Evolutionary conservation across 2,329 filamentous ascomycete genomes (phyloP).

Genomic region (Phyllosticta citribraziliensis): DNA sequence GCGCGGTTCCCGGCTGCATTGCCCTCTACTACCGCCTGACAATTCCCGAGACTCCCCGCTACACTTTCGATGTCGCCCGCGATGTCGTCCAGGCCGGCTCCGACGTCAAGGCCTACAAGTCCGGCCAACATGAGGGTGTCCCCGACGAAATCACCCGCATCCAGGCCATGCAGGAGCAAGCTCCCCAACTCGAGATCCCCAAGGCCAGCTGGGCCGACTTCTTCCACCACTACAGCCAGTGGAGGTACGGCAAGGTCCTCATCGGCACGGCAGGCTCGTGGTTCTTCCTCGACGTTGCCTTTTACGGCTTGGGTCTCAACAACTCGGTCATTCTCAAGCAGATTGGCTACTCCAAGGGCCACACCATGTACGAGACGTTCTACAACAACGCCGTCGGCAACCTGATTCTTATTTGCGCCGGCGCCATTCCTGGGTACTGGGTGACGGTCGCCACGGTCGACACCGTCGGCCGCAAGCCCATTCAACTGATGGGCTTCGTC

Average conservation of each 20-base stretch:
- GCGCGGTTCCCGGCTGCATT: slow-evolving; percentile 68
- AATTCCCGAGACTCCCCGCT: slow-evolving; percentile 79
- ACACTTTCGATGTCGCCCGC: slow-evolving; percentile 72
- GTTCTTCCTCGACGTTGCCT: slow-evolving; percentile 63
- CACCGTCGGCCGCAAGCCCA: slow-evolving; percentile 65
- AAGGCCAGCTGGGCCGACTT: slow-evolving; percentile 69
- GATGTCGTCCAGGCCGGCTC: slow-evolving; percentile 65
- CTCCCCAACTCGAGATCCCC: slow-evolving; percentile 49
- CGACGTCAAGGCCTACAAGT: slow-evolving; percentile 66
- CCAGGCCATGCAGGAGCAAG: slow-evolving; percentile 44
- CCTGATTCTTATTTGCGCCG: slow-evolving; percentile 67
- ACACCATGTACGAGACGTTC: slow-evolving; percentile 57
- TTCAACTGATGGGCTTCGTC: slow-evolving; percentile 51
- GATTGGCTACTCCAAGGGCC: slow-evolving; percentile 60
- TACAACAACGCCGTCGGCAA: slow-evolving; percentile 71
- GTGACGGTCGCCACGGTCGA: slow-evolving; percentile 66
- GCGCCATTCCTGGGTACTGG: slow-evolving; percentile 76
- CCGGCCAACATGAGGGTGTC: slow-evolving; percentile 51
- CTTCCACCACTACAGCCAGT: slow-evolving; percentile 56
- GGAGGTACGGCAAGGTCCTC: slow-evolving; percentile 62
- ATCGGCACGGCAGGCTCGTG: slow-evolving; percentile 76
- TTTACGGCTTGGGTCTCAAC: slow-evolving; percentile 55
- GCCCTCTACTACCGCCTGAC: slow-evolving; percentile 80
- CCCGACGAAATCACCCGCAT: slow-evolving; percentile 60
- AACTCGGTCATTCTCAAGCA: slow-evolving; percentile 61